Evolutionary conservation across 495 filamentous ascomycete genomes (phyloP).

Genomic region (Neurospora africana): DNA sequence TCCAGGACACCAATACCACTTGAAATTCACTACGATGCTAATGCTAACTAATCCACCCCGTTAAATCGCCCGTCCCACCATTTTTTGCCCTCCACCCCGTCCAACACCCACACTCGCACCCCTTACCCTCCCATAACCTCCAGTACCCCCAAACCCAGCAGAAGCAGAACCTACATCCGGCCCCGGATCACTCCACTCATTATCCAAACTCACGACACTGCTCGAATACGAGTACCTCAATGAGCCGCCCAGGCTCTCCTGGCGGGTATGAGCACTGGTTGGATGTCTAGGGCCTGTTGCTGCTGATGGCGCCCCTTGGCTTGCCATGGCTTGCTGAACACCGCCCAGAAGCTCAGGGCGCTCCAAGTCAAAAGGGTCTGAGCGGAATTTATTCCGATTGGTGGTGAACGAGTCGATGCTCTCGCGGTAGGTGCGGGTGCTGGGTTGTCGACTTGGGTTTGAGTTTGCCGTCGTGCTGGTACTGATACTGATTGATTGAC

Average conservation of each 20-base stretch:
- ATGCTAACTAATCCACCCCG: not conserved
- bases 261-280: constrained; percentile 5
- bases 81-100: not conserved
- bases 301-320: constrained; percentile 7
- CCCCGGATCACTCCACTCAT: constrained; percentile 42
- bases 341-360: constrained; percentile 35
- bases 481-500: constrained; percentile 27
- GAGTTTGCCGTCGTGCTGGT: constrained; percentile 6
- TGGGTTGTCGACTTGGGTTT: constrained; percentile 10
- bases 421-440: constrained; percentile 23
- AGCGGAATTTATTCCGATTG: constrained; percentile 43
- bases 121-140: not conserved
- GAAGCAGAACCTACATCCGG: constrained; percentile 38
- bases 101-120: not conserved
- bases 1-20: not conserved
- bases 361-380: constrained; percentile 58
- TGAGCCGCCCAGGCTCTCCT: constrained; percentile 3
- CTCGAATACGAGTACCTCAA: constrained; percentile 33
- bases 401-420: constrained; percentile 22
- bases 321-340: not conserved
- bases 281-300: not conserved
- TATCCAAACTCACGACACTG: constrained; percentile 26
- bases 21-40: not conserved
- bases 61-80: not conserved
- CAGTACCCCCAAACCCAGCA: not conserved